Percentiles rank a stretch among this genome's conserved stretches.
These are phyloP conservation scores for Tetraselmis striata DNA, from an alignment of 139 green algal genomes.

Conservation along the genomic window DNA sequence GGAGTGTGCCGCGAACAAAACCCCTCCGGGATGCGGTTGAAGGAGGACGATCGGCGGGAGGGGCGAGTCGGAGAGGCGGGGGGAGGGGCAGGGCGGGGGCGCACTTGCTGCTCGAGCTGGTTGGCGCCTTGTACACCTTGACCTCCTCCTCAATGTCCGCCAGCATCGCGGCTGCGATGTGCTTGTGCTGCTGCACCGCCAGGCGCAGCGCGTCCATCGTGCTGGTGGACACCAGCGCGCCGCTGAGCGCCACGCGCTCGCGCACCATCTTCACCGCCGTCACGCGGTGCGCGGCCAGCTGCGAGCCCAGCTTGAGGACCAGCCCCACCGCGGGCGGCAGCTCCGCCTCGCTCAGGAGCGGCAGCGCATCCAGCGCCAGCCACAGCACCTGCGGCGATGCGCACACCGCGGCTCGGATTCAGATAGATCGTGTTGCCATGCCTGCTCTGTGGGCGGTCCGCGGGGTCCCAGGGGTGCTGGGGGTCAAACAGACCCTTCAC, in stretches of 20 bases:
- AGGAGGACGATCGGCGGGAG: no score
- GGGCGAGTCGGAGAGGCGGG: no score
- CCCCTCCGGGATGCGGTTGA: no score
- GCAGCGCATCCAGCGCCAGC: constrained; percentile 21
- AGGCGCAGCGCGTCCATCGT: constrained; percentile 33
- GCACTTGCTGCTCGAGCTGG: neutral
- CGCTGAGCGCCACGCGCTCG: constrained; percentile 5
- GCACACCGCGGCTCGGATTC: no score
- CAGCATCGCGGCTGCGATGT: constrained; percentile 26
- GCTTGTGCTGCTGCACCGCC: constrained; percentile 27
- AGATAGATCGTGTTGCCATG: no score
- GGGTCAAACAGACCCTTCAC: no score
- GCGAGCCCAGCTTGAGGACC: constrained; percentile 25
- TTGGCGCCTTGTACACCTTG: neutral
- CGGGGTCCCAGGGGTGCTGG: no score
- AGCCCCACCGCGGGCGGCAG: constrained; percentile 30
- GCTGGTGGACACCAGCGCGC: neutral
- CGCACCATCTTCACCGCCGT: constrained; percentile 18
- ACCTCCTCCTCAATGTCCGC: constrained; percentile 1
- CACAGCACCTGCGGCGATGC: constrained; percentile 12
- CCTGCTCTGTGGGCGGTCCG: no score
- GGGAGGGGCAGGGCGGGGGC: neutral
- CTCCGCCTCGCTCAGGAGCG: constrained; percentile 19
- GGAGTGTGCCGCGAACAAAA: no score
- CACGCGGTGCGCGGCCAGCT: neutral